phyloP scores from a whole-genome alignment of 495 filamentous ascomycete genomes.

The Thermothielavioides terrestris region DNA sequence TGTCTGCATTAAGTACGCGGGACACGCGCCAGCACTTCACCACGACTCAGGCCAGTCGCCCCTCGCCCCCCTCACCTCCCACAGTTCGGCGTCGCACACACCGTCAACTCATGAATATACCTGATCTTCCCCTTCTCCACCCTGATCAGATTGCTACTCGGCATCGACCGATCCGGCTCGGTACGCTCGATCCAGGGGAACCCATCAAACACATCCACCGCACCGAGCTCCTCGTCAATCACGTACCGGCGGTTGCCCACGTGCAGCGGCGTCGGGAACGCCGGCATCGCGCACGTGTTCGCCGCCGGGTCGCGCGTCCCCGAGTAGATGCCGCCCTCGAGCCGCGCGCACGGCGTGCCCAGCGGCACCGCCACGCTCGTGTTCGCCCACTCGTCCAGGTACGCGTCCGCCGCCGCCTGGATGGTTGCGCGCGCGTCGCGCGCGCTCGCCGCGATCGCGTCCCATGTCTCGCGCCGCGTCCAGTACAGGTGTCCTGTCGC shows the following conservation, averaged over 20 bases:
- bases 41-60: no score
- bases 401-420: constrained; percentile 30
- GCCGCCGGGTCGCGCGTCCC: background rate
- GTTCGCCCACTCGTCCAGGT: constrained; percentile 30
- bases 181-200: constrained; percentile 30
- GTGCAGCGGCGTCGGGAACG: constrained; percentile 25
- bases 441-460: constrained; percentile 23
- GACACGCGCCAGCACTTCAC: no score
- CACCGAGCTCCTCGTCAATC: constrained; percentile 31
- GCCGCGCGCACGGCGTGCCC: constrained; percentile 25
- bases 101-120: constrained; percentile 29
- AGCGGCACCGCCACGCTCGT: constrained; percentile 22
- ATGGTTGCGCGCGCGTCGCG: constrained; percentile 27
- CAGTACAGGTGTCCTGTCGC: constrained; percentile 28
- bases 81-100: constrained; percentile 11
- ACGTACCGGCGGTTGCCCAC: constrained; percentile 30
- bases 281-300: constrained; percentile 31
- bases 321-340: constrained; percentile 31
- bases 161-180: constrained; percentile 5
- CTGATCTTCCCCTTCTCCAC: constrained; percentile 28
- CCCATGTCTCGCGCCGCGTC: constrained; percentile 30
- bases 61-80: no score
- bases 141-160: constrained; percentile 28
- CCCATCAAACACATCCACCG: constrained; percentile 28
- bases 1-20: no score